Percentiles rank a stretch among this genome's conserved stretches.
These are phyloP conservation scores for Cladosporium sp. DNA, from an alignment of 2,329 filamentous ascomycete species.

Conservation along the genomic window DNA sequence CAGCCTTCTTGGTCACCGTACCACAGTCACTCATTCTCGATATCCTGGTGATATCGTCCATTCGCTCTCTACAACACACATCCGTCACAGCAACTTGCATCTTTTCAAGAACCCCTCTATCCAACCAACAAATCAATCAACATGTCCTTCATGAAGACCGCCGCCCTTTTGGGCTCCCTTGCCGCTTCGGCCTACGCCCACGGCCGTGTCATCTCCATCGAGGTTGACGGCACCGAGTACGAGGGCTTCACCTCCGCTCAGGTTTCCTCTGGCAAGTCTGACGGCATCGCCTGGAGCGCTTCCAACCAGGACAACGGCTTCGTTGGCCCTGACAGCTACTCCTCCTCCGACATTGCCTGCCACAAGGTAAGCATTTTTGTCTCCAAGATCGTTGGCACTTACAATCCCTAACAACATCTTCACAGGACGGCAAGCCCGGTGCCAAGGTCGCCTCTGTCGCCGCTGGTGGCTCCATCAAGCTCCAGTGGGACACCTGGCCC, in stretches of 20 bases:
- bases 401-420: neutral
- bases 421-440: constrained; percentile 36
- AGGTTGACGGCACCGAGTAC: constrained; percentile 19
- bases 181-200: constrained; percentile 19
- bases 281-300: constrained; percentile 16
- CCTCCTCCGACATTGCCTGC: constrained; percentile 33
- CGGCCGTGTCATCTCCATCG: constrained; percentile 15
- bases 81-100: constrained; percentile 1
- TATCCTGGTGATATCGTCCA: constrained; percentile 22
- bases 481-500: constrained; percentile 66
- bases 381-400: too few relatives aligned
- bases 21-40: constrained; percentile 19
- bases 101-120: neutral
- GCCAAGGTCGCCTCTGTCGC: constrained; percentile 55
- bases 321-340: constrained; percentile 29
- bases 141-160: constrained; percentile 32
- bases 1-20: constrained; percentile 12
- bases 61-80: constrained; percentile 15
- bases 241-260: constrained; percentile 1
- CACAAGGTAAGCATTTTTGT: constrained; percentile 43
- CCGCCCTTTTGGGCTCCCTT: constrained; percentile 30
- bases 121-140: constrained; percentile 7
- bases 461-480: constrained; percentile 58
- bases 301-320: constrained; percentile 42
- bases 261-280: constrained; percentile 10